Evolutionary conservation across 345 rosid genomes (phyloP).

Genomic region (Citrus medica): DNA sequence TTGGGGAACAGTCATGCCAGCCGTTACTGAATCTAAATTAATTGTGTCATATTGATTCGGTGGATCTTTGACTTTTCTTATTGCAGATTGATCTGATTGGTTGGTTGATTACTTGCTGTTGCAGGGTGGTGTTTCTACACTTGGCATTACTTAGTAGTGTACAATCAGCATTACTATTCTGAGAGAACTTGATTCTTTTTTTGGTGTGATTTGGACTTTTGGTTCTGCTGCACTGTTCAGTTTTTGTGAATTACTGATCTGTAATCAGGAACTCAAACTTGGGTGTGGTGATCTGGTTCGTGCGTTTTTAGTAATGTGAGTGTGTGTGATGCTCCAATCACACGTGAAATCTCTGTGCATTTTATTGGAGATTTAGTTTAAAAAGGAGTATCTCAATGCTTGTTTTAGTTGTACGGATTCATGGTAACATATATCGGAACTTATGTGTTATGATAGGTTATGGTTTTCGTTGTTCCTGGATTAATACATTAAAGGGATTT

Average conservation of each 20-base stretch:
- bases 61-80: constrained; percentile 27
- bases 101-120: constrained; percentile 16
- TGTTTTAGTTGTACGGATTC: constrained; percentile 24
- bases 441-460: constrained; percentile 34
- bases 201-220: constrained; percentile 13
- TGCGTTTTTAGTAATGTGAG: neutral
- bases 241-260: constrained; percentile 18
- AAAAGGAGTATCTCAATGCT: constrained; percentile 28
- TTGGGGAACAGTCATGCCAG: neutral
- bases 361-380: constrained; percentile 6
- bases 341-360: neutral
- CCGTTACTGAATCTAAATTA: neutral
- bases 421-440: constrained; percentile 28
- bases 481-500: constrained; percentile 20
- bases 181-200: neutral
- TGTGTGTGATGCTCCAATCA: constrained; percentile 11
- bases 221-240: constrained; percentile 16
- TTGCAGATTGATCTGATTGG: constrained; percentile 31
- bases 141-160: neutral
- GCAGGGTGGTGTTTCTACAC: constrained; percentile 11
- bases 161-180: constrained; percentile 23
- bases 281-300: constrained; percentile 3
- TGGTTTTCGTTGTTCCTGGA: constrained; percentile 32
- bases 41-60: constrained; percentile 13
- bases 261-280: constrained; percentile 16